Evolutionary conservation across 495 filamentous ascomycete species (phyloP), one percentile per base, ranked within the genome.

Genomic region (Acidiella bohemica): DNA sequence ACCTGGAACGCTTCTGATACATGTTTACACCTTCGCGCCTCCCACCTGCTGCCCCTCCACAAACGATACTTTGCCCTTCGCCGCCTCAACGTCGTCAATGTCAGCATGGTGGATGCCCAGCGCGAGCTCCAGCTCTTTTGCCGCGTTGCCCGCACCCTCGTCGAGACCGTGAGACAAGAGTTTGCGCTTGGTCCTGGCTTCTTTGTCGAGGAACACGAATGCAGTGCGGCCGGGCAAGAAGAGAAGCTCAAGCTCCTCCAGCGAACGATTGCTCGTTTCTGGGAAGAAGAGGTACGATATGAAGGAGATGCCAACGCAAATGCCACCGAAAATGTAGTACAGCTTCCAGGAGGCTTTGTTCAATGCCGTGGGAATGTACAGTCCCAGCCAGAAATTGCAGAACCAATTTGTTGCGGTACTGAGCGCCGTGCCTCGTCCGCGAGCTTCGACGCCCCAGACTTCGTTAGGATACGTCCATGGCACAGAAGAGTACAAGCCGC

Each of bases 171-270:
- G n/a, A n/a, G n/a, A n/a, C n/a, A n/a, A n/a, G n/a, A n/a, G n/a
- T n/a, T n/a, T n/a, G n/a, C n/a, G n/a, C n/a, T n/a, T n/a, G n/a
- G n/a, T n/a, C n/a, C n/a, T n/a, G n/a, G n/a, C n/a, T n/a, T n/a
- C n/a, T n/a, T n/a, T n/a, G n/a, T n/a, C n/a, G n/a, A n/a, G n/a
- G n/a, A n/a, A n/a, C n/a, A n/a, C n/a, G n/a, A n/a, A n/a, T n/a
- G n/a, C n/a, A n/a, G n/a, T n/a, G n/a, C 31, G 31, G 55, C 77
- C 80, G 55, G 17, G 19, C 33, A 53, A 44, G 48, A 76, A 73
- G 18, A 73, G 60, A 3, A 63, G 59, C 14, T 74, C 67, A 46
- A 74, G 73, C 12, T 71, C 71, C 40, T 74, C 72, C 10, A 76
- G 55, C 13, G 63, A 67, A 13, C 71, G 65, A 28, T 67, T 65